Percentiles rank a stretch among this genome's conserved stretches.
Conservation (phyloP, 768 basidiomycete species). For the Tulasnella sp. region DNA sequence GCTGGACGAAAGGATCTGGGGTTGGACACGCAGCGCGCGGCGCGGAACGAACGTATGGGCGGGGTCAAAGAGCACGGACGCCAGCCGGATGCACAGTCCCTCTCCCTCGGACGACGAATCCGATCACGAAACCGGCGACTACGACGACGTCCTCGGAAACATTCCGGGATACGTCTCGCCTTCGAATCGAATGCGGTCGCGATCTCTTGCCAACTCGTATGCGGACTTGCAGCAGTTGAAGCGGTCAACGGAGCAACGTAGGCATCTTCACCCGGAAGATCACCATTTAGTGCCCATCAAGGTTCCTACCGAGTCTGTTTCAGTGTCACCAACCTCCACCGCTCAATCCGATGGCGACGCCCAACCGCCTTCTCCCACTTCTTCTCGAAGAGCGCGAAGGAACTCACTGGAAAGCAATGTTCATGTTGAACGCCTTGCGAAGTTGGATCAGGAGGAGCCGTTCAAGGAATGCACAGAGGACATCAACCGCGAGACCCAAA, state of each 20-base stretch:
- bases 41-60: constrained; percentile 86
- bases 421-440: constrained; percentile 49
- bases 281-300: neutral
- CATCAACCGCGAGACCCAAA: constrained; percentile 47
- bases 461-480: constrained; percentile 56
- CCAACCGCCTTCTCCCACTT: constrained; percentile 30
- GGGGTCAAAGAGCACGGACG: constrained; percentile 32
- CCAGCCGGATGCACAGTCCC: constrained; percentile 52
- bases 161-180: constrained; percentile 41
- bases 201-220: constrained; percentile 60
- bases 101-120: constrained; percentile 71
- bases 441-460: constrained; percentile 41
- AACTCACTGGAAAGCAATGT: constrained; percentile 55
- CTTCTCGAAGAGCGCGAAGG: constrained; percentile 39
- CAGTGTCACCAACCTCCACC: constrained; percentile 19
- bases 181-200: constrained; percentile 28
- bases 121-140: constrained; percentile 62
- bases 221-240: constrained; percentile 67
- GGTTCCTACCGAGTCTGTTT: constrained; percentile 14
- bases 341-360: constrained; percentile 28
- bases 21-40: constrained; percentile 69
- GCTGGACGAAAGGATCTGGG: constrained; percentile 86
- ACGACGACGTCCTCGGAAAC: constrained; percentile 73
- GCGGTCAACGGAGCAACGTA: neutral
- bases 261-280: constrained; percentile 2